Evolutionary conservation across 2,329 filamentous ascomycete genomes (phyloP), one percentile per base, ranked within the genome.

Genomic region (Zasmidium cellare): DNA sequence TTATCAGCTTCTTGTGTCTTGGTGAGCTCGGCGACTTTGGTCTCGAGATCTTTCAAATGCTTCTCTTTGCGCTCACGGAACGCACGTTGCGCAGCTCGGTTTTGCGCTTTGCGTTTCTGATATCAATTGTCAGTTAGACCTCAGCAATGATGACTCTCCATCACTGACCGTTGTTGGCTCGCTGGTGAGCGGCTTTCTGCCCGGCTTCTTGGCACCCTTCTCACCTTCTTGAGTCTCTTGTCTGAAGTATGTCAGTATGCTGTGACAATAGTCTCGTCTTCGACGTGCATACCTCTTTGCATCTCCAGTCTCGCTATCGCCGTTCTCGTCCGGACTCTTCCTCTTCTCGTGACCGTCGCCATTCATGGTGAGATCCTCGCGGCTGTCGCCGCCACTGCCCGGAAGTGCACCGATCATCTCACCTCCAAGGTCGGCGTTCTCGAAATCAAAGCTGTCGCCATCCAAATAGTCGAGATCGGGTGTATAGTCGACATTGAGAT

Each of bases 1-100:
- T 88, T 96, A 54, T 92, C 84, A 35, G 86, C 84, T 69, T 96
- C 87, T 0, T 92, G 96, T 0, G 86, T 85, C 76, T 96, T 94
- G 72, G 96, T 89, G 2, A 87, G 76, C 61, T 84, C 82, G 3
- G 80, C 77, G 2, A 87, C 84, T 65, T 86, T 87, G 28, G 80
- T 88, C 76, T 96, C 92, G 1, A 96, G 82, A 65, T 92, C 89
- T 72, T 91, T 91, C 49, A 96, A 74, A 69, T 96, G 92, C 78
- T 90, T 93, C 75, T 97, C 92, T 77, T 97, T 97, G 62, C 92
- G 89, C 74, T 97, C 92, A 55, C 92, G 87, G 82, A 97, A 97
- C 6, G 92, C 92, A 58, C 92, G 86, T 76, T 97, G 92, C 3
- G 92, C 92, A 11, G 92, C 92, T 65, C 92, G 86, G 67, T 97